Evolutionary conservation across 2,329 filamentous ascomycete genomes (phyloP).

Genomic region (Colletotrichum lentis): DNA sequence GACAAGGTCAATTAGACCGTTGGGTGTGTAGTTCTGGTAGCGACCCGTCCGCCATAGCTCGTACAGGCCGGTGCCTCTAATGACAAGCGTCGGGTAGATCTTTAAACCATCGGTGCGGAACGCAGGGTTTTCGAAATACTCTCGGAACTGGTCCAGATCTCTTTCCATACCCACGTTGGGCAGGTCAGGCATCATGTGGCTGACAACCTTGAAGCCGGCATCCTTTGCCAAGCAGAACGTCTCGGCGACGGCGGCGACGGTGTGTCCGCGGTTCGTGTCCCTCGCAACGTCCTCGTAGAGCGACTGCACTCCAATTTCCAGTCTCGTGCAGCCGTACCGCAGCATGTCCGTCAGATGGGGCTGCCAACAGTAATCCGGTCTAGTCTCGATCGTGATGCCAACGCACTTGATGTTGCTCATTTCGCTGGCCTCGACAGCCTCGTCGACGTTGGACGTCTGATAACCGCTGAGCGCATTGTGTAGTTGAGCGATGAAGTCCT

Average conservation of each 20-base stretch:
- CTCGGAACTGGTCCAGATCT: slow-evolving; percentile 93
- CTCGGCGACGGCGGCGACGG: slow-evolving; percentile 92
- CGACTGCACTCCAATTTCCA: slow-evolving; percentile 95
- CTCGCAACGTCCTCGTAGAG: slow-evolving; percentile 98
- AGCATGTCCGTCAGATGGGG: slow-evolving; percentile 97
- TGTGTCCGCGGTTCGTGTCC: slow-evolving; percentile 96
- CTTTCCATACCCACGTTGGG: slow-evolving; percentile 99
- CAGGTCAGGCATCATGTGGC: slow-evolving; percentile 99
- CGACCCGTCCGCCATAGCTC: slow-evolving; percentile 96
- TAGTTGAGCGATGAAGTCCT: slow-evolving; percentile 92
- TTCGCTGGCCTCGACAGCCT: slow-evolving; percentile 91
- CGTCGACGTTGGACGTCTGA: slow-evolving; percentile 91
- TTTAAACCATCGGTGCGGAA: slow-evolving; percentile 97
- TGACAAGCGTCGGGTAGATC: slow-evolving; percentile 97
- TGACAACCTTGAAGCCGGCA: slow-evolving; percentile 97
- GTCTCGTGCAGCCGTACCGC: slow-evolving; percentile 92
- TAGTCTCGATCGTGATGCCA: slow-evolving; percentile 96
- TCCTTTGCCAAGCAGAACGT: slow-evolving; percentile 98
- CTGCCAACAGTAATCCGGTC: slow-evolving; percentile 95
- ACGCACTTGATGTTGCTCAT: slow-evolving; percentile 99
- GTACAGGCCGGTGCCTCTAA: slow-evolving; percentile 94
- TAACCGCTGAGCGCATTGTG: slow-evolving; percentile 98
- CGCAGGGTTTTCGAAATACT: slow-evolving; percentile 96
- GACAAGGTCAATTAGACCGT: slow-evolving; percentile 93
- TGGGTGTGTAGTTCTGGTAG: slow-evolving; percentile 99